A percentile compares a stretch with the other conserved stretches of the same genome.
These are phyloP conservation scores for Crithidia thermophila DNA, from an alignment of 208 protist species.

Conservation along the genomic window DNA sequence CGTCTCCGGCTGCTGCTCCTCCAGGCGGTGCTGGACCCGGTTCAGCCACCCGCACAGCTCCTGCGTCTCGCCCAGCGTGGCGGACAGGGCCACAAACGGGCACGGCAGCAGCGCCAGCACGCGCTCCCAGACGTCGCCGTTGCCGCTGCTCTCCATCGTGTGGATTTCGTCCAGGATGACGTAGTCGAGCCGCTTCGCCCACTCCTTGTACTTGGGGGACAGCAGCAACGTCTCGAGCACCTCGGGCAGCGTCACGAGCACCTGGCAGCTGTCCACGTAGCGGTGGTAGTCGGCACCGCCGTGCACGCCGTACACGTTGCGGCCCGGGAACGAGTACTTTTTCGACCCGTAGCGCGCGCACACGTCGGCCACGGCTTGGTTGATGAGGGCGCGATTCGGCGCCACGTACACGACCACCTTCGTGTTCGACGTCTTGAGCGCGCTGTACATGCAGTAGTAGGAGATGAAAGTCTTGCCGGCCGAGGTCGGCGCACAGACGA, in stretches of 20 bases:
- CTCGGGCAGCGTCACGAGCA: constrained; percentile 94
- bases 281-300: constrained; percentile 87
- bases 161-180: constrained; percentile 97
- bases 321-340: constrained; percentile 74
- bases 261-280: constrained; percentile 90
- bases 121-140: constrained; percentile 94
- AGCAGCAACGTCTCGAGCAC: constrained; percentile 94
- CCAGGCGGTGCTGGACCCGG: constrained; percentile 70
- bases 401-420: constrained; percentile 93
- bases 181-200: constrained; percentile 90
- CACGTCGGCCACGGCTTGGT: constrained; percentile 95
- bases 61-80: constrained; percentile 94
- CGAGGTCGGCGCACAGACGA: constrained; percentile 96
- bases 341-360: constrained; percentile 92
- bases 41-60: constrained; percentile 93
- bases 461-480: constrained; percentile 97
- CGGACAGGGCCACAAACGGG: constrained; percentile 96
- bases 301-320: constrained; percentile 87
- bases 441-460: constrained; percentile 96
- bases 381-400: constrained; percentile 94
- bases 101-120: constrained; percentile 89
- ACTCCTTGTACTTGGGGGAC: constrained; percentile 84
- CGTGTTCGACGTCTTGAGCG: constrained; percentile 81
- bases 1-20: constrained; percentile 31
- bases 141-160: constrained; percentile 89